A percentile compares a stretch with the other conserved stretches of the same genome.
phyloP scores from a whole-genome alignment of 2,329 filamentous ascomycete genomes.

The Alternaria arbusti region DNA sequence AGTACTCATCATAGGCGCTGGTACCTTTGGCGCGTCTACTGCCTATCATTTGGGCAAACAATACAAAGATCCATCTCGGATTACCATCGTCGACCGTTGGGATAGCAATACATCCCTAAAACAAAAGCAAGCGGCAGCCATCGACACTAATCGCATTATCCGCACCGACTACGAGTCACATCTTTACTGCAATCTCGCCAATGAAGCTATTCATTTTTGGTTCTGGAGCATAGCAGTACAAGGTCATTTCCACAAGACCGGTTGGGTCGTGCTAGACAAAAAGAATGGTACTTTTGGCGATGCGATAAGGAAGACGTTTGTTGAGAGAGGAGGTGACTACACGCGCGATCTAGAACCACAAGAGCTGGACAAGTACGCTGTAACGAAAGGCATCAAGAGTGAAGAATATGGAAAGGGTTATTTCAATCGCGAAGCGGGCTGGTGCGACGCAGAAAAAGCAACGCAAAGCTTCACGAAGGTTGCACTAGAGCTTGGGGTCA shows the following conservation, averaged over 20 bases:
- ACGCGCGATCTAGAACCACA: conserved; percentile 38
- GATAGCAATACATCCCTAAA: conserved; percentile 44
- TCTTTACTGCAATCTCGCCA: conserved; percentile 61
- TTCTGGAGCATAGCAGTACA: conserved; percentile 44
- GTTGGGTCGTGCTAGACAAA: conserved; percentile 63
- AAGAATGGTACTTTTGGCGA: conserved; percentile 56
- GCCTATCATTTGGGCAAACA: conserved; percentile 66
- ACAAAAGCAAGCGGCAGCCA: conserved; percentile 60
- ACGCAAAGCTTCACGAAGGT: conserved; percentile 54
- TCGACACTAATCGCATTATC: conserved; percentile 68
- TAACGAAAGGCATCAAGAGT: conserved; percentile 39
- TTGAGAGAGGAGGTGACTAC: conserved; percentile 51
- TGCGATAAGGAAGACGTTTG: conserved; percentile 62
- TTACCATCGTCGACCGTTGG: conserved; percentile 41
- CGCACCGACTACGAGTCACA: conserved; percentile 64
- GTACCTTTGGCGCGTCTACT: conserved; percentile 70
- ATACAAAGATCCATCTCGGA: conserved; percentile 53
- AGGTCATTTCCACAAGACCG: conserved; percentile 62
- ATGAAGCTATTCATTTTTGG: conserved; percentile 50
- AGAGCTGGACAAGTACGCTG: conserved; percentile 53
- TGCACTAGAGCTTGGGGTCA: conserved; percentile 54
- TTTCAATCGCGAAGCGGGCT: conserved; percentile 60
- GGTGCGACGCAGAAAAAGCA: conserved; percentile 59
- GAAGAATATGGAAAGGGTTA: conserved; percentile 49
- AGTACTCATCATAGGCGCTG: conserved; percentile 67